Conservation (phyloP, 768 basidiomycete species). For the Heimioporus sp. region DNA sequence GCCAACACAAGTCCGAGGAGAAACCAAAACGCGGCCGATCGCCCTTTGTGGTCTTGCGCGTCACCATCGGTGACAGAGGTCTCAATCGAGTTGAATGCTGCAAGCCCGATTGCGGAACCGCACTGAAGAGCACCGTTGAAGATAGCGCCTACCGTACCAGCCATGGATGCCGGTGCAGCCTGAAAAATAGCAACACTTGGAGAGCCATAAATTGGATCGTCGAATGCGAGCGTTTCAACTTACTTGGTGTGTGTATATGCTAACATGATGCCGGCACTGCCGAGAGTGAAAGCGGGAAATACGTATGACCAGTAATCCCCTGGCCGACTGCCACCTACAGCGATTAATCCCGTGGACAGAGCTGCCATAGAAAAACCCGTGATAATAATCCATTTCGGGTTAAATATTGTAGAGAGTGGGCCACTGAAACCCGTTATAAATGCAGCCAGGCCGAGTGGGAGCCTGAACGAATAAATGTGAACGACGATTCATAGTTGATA, state of each 20-base stretch:
- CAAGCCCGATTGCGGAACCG: conserved; percentile 49
- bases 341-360: conserved; percentile 40
- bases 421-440: conserved; percentile 40
- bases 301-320: conserved; percentile 45
- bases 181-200: conserved; percentile 50
- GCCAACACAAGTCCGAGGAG: conserved; percentile 35
- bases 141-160: conserved; percentile 55
- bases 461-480: conserved; percentile 21
- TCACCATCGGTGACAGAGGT: conserved; percentile 40
- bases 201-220: not conserved
- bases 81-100: conserved; percentile 48
- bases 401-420: conserved; percentile 34
- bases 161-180: conserved; percentile 44
- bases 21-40: conserved; percentile 46
- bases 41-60: conserved; percentile 35
- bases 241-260: conserved; percentile 49
- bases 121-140: conserved; percentile 54
- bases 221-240: conserved; percentile 13
- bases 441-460: conserved; percentile 41
- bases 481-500: not conserved
- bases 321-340: conserved; percentile 38
- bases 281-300: conserved; percentile 51
- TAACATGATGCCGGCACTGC: conserved; percentile 45
- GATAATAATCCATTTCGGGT: conserved; percentile 47
- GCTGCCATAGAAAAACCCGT: conserved; percentile 38